phyloP scores from a whole-genome alignment of 2,329 filamentous ascomycete species.

The Gaeumannomyces sp. region DNA sequence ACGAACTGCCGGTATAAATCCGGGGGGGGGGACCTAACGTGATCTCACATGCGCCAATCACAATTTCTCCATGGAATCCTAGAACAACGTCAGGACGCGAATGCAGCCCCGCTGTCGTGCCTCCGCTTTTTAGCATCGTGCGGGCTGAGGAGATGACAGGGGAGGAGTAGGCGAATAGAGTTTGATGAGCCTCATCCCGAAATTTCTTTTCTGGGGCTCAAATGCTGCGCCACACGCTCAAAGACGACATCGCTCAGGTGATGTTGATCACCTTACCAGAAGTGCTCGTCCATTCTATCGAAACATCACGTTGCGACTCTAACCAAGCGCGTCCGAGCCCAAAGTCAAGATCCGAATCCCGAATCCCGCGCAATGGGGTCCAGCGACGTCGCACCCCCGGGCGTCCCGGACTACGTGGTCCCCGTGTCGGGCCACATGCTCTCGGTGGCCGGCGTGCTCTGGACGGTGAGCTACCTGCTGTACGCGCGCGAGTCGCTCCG shows the following conservation, averaged over 20 bases:
- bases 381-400: constrained; percentile 1
- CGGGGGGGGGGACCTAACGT: background rate
- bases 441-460: constrained; percentile 3
- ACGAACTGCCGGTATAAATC: no score
- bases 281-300: no score
- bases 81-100: no score
- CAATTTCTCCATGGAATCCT: no score
- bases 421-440: constrained; percentile 1
- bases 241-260: no score
- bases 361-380: constrained; percentile 2
- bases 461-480: constrained; percentile 7
- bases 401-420: constrained; percentile 5
- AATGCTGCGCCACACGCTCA: no score
- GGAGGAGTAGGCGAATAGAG: no score
- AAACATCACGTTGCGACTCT: no score
- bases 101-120: no score
- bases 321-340: no score
- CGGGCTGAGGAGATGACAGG: background rate
- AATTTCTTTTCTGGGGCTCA: background rate
- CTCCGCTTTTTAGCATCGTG: background rate
- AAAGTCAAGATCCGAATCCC: no score
- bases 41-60: background rate
- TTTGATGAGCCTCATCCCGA: background rate
- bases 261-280: background rate
- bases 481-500: constrained; percentile 7